phyloP scores from a whole-genome alignment of 2,329 filamentous ascomycete species.

The Cadophora sp. region DNA sequence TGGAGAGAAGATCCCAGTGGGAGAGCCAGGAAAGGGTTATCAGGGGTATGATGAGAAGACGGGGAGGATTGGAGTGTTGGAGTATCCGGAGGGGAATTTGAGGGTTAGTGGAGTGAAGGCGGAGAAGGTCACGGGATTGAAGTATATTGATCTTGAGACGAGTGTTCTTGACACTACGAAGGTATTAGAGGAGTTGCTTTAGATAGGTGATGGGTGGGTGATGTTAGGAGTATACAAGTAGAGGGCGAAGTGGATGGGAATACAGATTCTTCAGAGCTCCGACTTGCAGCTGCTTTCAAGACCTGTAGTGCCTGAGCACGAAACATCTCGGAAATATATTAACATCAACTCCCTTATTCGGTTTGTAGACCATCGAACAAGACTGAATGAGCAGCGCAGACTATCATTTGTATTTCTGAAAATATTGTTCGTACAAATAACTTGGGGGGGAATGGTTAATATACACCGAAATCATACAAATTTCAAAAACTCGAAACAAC shows the following conservation, averaged over 20 bases:
- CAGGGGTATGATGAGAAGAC: constrained; percentile 37
- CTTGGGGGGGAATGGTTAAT: no score
- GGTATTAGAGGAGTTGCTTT: constrained; percentile 40
- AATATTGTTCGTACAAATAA: no score
- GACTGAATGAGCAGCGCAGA: no score
- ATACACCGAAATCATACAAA: no score
- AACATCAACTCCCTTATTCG: no score
- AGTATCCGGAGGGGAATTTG: constrained; percentile 30
- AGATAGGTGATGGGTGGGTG: neutral
- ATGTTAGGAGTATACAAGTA: neutral
- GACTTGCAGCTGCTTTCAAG: no score
- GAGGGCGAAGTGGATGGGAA: neutral
- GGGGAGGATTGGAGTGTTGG: constrained; percentile 31
- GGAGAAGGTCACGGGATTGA: constrained; percentile 39
- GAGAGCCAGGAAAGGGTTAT: constrained; percentile 51
- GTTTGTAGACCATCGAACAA: no score
- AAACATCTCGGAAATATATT: no score
- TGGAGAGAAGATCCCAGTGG: constrained; percentile 46
- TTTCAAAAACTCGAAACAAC: no score
- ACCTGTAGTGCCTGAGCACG: no score
- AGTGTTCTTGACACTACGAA: constrained; percentile 48
- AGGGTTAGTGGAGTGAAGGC: constrained; percentile 43
- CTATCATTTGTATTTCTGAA: no score
- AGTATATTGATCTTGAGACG: constrained; percentile 38
- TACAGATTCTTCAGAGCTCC: neutral